Conservation (phyloP, 441 rosid species). For the Brassica hybrid region DNA sequence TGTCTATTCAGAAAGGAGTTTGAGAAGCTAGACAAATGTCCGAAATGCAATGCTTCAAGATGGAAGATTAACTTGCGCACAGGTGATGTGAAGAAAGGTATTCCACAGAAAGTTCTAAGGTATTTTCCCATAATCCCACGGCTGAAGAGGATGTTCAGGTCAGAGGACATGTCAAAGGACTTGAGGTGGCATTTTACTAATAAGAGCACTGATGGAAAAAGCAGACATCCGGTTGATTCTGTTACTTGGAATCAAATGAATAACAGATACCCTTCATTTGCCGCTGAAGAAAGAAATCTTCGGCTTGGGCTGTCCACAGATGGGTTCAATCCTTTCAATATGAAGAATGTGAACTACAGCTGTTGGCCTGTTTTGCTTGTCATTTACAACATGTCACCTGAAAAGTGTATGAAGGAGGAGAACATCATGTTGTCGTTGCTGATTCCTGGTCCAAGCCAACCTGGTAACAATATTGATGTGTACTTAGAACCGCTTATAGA, state of each 20-base stretch:
- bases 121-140: neutral
- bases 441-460: neutral
- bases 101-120: neutral
- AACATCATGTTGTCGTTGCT: neutral
- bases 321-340: slow-evolving; percentile 5
- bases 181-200: neutral
- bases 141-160: neutral
- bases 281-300: neutral
- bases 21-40: neutral
- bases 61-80: neutral
- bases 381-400: neutral
- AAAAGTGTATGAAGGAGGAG: slow-evolving; percentile 6
- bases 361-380: neutral
- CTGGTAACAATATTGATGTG: slow-evolving; percentile 8
- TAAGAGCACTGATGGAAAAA: neutral
- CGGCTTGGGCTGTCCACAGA: neutral
- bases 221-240: neutral
- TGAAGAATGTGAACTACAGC: slow-evolving; percentile 2
- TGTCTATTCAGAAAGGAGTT: neutral
- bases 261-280: neutral
- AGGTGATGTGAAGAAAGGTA: neutral
- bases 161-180: neutral
- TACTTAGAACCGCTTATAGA: slow-evolving; percentile 9
- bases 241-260: neutral
- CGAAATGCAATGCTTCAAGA: neutral